These are phyloP conservation scores for Nemania abortiva DNA, from an alignment of 2,329 filamentous ascomycete genomes.

Conservation along the genomic window DNA sequence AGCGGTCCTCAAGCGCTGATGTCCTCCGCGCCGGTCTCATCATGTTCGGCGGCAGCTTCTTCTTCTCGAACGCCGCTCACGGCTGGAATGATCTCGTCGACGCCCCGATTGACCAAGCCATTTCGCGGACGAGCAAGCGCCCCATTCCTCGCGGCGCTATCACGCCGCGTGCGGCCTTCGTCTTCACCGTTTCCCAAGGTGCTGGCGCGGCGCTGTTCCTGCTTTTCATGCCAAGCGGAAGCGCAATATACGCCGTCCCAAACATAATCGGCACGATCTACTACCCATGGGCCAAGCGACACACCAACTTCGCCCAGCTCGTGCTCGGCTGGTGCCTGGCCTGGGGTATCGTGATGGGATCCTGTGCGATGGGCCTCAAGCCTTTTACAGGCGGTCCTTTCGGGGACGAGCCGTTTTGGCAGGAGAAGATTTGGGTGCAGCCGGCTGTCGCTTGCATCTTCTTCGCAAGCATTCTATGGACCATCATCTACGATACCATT, in stretches of 20 bases:
- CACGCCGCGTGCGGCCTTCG: slow-evolving; percentile 45
- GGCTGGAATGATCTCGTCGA: slow-evolving; percentile 55
- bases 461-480: slow-evolving; percentile 50
- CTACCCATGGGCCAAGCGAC: slow-evolving; percentile 54
- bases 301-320: slow-evolving; percentile 53
- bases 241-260: slow-evolving; percentile 46
- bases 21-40: slow-evolving; percentile 38
- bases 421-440: slow-evolving; percentile 40
- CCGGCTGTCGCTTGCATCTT: slow-evolving; percentile 46
- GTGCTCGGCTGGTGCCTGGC: slow-evolving; percentile 53
- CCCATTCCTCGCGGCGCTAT: slow-evolving; percentile 54
- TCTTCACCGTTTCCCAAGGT: slow-evolving; percentile 50
- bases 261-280: slow-evolving; percentile 48
- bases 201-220: slow-evolving; percentile 44
- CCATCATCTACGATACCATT: slow-evolving; percentile 53
- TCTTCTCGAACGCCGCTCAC: slow-evolving; percentile 52
- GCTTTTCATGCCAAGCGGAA: slow-evolving; percentile 42
- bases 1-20: slow-evolving; percentile 37
- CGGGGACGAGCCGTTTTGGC: slow-evolving; percentile 15
- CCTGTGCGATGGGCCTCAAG: slow-evolving; percentile 45
- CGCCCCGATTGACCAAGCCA: slow-evolving; percentile 50
- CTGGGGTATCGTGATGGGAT: slow-evolving; percentile 51
- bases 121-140: slow-evolving; percentile 50
- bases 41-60: slow-evolving; percentile 48
- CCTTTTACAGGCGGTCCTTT: slow-evolving; percentile 45